Evolutionary conservation across 768 basidiomycete species (phyloP).

Genomic region (Podaxis mareebaensis): DNA sequence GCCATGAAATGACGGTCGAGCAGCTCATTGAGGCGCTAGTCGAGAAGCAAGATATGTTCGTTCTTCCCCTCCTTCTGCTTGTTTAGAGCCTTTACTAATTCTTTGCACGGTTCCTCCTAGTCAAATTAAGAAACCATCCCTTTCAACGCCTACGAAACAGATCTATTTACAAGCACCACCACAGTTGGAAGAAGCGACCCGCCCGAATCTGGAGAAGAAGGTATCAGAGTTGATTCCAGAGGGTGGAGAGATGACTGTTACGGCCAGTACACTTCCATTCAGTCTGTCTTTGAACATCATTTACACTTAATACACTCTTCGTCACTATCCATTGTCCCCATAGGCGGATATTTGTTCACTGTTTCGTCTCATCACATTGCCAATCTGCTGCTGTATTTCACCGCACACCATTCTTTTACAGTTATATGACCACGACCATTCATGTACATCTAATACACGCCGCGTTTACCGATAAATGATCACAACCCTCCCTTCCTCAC

Average conservation of each 20-base stretch:
- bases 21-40: slow-evolving; percentile 83
- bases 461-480: slow-evolving; percentile 67
- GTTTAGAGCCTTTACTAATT: neutral
- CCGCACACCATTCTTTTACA: neutral
- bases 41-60: slow-evolving; percentile 90
- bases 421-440: neutral
- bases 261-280: slow-evolving; percentile 88
- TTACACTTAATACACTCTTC: slow-evolving; percentile 35
- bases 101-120: slow-evolving; percentile 38
- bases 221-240: slow-evolving; percentile 77
- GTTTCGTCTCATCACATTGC: neutral
- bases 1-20: slow-evolving; percentile 77
- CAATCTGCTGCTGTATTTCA: neutral
- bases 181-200: slow-evolving; percentile 83
- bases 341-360: neutral
- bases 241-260: slow-evolving; percentile 83
- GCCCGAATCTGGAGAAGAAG: slow-evolving; percentile 88
- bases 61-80: slow-evolving; percentile 13
- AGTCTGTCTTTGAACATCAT: slow-evolving; percentile 68
- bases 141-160: slow-evolving; percentile 73
- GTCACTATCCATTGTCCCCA: neutral
- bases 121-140: slow-evolving; percentile 95
- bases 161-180: slow-evolving; percentile 95
- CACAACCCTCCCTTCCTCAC: slow-evolving; percentile 72
- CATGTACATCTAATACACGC: neutral